Evolutionary conservation across 352 stramenopile species (phyloP).

Genomic region (Pythium aristosporum): DNA sequence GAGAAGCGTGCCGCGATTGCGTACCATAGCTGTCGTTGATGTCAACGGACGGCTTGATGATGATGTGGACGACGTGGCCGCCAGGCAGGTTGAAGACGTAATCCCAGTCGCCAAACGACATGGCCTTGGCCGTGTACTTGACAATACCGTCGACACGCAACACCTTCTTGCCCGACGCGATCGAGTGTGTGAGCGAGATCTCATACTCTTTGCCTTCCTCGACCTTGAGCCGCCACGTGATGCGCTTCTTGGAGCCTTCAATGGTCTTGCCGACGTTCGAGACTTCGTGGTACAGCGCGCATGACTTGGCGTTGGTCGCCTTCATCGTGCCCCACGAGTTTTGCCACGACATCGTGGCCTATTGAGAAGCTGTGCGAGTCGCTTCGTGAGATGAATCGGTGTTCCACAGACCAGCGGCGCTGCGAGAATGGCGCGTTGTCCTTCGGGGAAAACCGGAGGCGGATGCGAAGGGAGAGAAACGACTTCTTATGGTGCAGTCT

Average conservation of each 20-base stretch:
- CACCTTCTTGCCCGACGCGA: conserved; percentile 81
- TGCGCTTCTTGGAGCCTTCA: conserved; percentile 83
- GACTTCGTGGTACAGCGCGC: conserved; percentile 75
- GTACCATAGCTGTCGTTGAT: conserved; percentile 88
- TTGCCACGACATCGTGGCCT: conserved; percentile 62
- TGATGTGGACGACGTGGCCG: conserved; percentile 78
- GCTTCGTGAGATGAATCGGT: too few species aligned
- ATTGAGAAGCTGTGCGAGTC: background rate
- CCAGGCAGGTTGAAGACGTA: conserved; percentile 83
- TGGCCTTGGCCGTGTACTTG: conserved; percentile 72
- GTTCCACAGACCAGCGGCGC: background rate
- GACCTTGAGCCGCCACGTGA: conserved; percentile 82
- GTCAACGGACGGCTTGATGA: conserved; percentile 83
- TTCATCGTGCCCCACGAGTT: conserved; percentile 71
- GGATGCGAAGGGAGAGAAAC: conserved; percentile 1
- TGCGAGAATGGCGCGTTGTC: background rate
- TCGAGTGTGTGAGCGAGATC: conserved; percentile 81
- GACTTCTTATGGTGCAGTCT: background rate
- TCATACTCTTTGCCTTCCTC: conserved; percentile 80
- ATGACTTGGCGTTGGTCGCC: conserved; percentile 65
- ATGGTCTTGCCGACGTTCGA: conserved; percentile 84
- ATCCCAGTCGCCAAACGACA: conserved; percentile 84
- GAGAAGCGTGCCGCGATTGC: background rate
- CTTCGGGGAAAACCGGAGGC: background rate
- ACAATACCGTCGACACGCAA: conserved; percentile 77